Evolutionary conservation across 73 alveolate species (phyloP).

Genomic region (Tetrahymena borealis): DNA sequence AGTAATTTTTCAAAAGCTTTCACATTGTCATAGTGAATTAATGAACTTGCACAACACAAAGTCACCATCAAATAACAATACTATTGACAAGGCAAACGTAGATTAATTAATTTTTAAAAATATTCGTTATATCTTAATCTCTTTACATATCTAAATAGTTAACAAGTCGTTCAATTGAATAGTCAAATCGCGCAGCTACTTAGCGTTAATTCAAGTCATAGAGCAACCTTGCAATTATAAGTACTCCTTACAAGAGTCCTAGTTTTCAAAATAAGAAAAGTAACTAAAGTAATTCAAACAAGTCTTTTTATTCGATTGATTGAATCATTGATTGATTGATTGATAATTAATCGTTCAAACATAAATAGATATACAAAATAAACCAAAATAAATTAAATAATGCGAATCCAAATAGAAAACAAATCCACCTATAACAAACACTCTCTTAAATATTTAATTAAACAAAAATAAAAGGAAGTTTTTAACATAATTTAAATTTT

Average conservation of each 20-base stretch:
- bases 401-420: too few relatives aligned
- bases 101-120: neutral
- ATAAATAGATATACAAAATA: neutral
- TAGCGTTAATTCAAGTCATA: neutral
- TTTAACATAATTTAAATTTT: too few relatives aligned
- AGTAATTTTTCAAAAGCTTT: neutral
- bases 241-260: slow-evolving; percentile 3
- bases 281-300: neutral
- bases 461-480: too few relatives aligned
- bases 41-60: neutral
- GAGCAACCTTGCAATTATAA: neutral
- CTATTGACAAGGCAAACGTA: neutral
- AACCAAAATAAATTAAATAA: too few relatives aligned
- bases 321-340: neutral
- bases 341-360: neutral
- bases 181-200: neutral
- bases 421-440: too few relatives aligned
- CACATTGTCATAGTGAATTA: neutral
- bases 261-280: neutral
- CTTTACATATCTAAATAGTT: neutral
- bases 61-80: neutral
- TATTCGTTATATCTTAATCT: too few relatives aligned
- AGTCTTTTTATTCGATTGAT: neutral
- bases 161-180: neutral
- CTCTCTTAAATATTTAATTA: too few relatives aligned